phyloP scores from a whole-genome alignment of 148 eudicot genomes.

The Arbutus unedo region DNA sequence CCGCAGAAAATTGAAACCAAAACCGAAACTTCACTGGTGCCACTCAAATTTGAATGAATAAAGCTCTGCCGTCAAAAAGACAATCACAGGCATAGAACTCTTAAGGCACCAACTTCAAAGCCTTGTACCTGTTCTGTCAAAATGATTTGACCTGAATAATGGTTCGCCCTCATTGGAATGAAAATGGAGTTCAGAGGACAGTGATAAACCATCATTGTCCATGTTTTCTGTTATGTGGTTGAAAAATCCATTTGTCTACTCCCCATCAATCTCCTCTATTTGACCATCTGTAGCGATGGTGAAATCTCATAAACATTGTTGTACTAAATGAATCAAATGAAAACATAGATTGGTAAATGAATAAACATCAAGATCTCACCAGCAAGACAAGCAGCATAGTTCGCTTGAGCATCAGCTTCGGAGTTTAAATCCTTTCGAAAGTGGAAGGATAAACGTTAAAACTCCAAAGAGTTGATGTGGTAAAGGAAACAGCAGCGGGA shows the following conservation, averaged over 20 bases:
- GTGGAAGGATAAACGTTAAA: slow-evolving; percentile 14
- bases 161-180: background rate
- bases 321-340: background rate
- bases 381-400: slow-evolving; percentile 56
- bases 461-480: background rate
- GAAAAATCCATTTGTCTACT: background rate
- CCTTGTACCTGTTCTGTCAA: background rate
- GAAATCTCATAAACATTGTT: background rate
- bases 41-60: background rate
- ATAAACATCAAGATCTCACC: slow-evolving; percentile 33
- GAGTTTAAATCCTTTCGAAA: slow-evolving; percentile 56
- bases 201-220: background rate
- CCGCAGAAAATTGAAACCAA: background rate
- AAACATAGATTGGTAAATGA: background rate
- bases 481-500: background rate
- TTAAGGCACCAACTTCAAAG: background rate
- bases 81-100: background rate
- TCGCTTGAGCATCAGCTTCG: slow-evolving; percentile 88
- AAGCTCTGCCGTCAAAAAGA: no score
- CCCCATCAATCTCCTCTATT: slow-evolving; percentile 25
- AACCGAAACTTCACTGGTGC: background rate
- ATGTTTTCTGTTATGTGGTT: background rate
- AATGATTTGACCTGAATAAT: background rate
- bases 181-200: background rate
- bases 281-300: slow-evolving; percentile 58